phyloP scores from a whole-genome alignment of 441 rosid species.

The Eutrema salsugineum region DNA sequence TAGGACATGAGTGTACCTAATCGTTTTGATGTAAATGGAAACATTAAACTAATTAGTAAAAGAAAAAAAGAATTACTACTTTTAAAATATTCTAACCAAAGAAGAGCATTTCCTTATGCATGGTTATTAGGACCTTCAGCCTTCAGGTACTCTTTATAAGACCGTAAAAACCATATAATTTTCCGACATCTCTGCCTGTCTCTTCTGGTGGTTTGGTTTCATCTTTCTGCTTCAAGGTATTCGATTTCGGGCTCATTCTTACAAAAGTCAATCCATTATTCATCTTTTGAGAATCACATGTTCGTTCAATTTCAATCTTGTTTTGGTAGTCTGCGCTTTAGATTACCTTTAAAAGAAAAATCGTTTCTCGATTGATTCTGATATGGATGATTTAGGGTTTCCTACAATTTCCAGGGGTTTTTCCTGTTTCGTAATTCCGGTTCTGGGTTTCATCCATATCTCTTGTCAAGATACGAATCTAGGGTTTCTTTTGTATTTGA shows the following conservation, averaged over 20 bases:
- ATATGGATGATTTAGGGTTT: neutral
- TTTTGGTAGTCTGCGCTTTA: neutral
- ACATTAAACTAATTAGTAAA: neutral
- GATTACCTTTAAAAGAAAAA: too few relatives aligned
- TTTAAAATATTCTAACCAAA: neutral
- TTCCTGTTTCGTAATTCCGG: neutral
- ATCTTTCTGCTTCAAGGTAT: neutral
- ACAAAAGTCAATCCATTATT: neutral
- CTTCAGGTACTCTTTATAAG: neutral
- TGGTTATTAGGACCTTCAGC: neutral
- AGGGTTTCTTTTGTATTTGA: neutral
- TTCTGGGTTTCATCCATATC: neutral
- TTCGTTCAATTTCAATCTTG: neutral
- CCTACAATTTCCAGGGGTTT: neutral
- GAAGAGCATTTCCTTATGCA: neutral
- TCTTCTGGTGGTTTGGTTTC: neutral
- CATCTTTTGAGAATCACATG: neutral
- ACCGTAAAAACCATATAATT: neutral
- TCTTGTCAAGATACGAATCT: neutral
- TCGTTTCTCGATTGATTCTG: neutral
- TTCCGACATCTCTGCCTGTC: neutral
- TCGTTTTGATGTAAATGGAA: neutral
- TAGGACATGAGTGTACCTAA: neutral
- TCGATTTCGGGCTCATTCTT: neutral
- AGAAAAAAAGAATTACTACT: too few relatives aligned